Conservation (phyloP, 2,329 filamentous ascomycete genomes). For the Huntiella omanensis region DNA sequence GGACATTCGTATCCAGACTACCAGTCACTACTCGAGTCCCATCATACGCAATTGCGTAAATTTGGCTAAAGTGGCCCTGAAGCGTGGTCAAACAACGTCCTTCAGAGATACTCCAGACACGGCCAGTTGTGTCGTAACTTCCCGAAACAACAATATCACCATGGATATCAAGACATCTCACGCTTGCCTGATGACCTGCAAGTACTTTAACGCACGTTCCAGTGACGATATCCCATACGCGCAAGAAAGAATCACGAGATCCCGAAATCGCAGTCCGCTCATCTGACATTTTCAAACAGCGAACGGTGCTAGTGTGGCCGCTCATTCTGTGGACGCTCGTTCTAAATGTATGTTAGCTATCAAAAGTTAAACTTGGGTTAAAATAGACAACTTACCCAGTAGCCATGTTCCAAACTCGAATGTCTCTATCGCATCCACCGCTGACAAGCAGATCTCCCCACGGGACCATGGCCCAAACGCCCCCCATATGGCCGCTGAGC, state of each 20-base stretch:
- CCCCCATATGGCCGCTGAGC: conserved; percentile 91
- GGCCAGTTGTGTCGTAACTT: conserved; percentile 91
- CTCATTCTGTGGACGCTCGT: conserved; percentile 57
- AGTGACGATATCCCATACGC: conserved; percentile 84
- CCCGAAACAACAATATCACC: conserved; percentile 95
- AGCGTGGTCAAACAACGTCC: conserved; percentile 81
- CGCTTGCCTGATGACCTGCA: conserved; percentile 86
- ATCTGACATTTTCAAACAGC: conserved; percentile 96
- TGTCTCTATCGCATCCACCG: conserved; percentile 89
- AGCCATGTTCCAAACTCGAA: conserved; percentile 88
- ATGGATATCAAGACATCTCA: conserved; percentile 86
- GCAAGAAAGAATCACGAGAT: conserved; percentile 80
- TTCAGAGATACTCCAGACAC: conserved; percentile 95
- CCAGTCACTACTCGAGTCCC: conserved; percentile 85
- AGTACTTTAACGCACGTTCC: conserved; percentile 82
- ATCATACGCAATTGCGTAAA: conserved; percentile 96
- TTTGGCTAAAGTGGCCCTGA: conserved; percentile 91
- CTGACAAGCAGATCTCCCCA: conserved; percentile 92
- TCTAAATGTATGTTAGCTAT: conserved; percentile 8
- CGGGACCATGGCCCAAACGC: conserved; percentile 98
- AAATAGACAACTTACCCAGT: conserved; percentile 48
- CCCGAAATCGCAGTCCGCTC: conserved; percentile 87
- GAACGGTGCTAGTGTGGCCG: conserved; percentile 89
- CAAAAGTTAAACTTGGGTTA: background rate
- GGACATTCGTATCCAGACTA: conserved; percentile 86